Evolutionary conservation across 495 filamentous ascomycete genomes (phyloP).

Genomic region (Lasiosphaeria ovina): DNA sequence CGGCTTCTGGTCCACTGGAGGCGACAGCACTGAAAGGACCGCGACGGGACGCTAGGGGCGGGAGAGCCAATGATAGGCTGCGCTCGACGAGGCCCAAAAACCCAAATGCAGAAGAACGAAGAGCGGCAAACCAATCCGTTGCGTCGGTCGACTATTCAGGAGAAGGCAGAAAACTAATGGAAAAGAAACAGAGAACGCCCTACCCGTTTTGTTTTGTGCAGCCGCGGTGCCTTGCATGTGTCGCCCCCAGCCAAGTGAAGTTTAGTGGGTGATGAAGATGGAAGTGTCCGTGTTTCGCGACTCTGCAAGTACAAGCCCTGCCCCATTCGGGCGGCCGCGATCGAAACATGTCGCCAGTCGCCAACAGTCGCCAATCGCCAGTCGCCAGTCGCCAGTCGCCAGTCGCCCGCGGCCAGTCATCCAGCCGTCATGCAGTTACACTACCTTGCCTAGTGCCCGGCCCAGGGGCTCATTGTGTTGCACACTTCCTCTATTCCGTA

Average conservation of each 20-base stretch:
- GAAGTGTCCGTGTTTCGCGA: no score
- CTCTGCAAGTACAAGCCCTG: background rate
- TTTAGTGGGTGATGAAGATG: background rate
- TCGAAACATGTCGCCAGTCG: constrained; percentile 18
- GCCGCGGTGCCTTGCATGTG: constrained; percentile 22
- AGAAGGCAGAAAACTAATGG: no score
- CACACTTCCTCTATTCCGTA: no score
- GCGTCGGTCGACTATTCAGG: constrained; percentile 3
- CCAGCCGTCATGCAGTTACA: no score
- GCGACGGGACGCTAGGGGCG: background rate
- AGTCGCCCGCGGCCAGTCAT: no score
- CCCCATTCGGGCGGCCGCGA: constrained; percentile 7
- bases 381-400: no score
- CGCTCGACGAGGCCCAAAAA: background rate
- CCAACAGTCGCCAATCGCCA: background rate
- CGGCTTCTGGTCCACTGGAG: constrained; percentile 3
- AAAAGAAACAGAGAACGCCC: constrained; percentile 12
- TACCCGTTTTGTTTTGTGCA: constrained; percentile 18
- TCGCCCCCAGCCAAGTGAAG: background rate
- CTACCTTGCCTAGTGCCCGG: no score
- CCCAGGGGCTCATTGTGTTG: no score
- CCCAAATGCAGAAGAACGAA: constrained; percentile 3
- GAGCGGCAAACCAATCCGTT: constrained; percentile 2
- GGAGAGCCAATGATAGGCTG: background rate
- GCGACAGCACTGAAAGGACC: background rate